A percentile compares a stretch with the other conserved stretches of the same genome.
Conservation (phyloP, 2,329 filamentous ascomycete species). For the Tolypocladium ovalisporum region DNA sequence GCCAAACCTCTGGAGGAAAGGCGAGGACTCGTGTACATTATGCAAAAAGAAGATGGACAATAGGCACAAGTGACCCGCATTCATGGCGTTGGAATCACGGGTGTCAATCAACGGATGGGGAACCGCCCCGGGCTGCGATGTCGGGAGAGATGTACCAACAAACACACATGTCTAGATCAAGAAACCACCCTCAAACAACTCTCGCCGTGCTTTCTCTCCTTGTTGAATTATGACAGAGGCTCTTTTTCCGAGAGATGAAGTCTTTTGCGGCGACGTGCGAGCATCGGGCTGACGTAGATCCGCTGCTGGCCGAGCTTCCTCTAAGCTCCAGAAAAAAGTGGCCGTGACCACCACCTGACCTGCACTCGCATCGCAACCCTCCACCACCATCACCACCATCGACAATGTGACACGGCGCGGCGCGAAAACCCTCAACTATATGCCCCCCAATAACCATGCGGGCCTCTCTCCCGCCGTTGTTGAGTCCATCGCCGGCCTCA, state of each 20-base stretch:
- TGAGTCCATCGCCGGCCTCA: conserved; percentile 83
- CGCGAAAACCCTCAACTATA: conserved; percentile 18
- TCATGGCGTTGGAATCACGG: conserved; percentile 12
- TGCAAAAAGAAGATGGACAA: background rate
- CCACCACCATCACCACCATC: background rate
- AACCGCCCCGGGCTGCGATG: background rate
- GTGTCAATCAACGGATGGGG: background rate
- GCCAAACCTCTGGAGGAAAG: background rate
- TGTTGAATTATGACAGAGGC: background rate
- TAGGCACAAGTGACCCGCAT: conserved; percentile 10
- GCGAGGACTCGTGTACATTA: background rate
- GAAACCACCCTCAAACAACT: background rate
- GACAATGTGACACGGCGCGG: conserved; percentile 12
- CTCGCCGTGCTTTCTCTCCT: background rate
- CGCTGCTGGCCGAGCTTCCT: conserved; percentile 1
- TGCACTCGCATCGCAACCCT: no score
- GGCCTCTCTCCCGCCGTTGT: conserved; percentile 66
- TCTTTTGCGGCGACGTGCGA: background rate
- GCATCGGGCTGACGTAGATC: conserved; percentile 1
- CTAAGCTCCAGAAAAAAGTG: conserved; percentile 1
- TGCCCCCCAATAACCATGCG: conserved; percentile 39
- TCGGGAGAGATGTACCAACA: background rate
- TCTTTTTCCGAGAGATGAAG: background rate
- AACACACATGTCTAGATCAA: background rate
- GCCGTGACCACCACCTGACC: background rate